These are phyloP conservation scores for Hypericum androsaemum DNA, from an alignment of 345 rosid genomes.

Conservation along the genomic window DNA sequence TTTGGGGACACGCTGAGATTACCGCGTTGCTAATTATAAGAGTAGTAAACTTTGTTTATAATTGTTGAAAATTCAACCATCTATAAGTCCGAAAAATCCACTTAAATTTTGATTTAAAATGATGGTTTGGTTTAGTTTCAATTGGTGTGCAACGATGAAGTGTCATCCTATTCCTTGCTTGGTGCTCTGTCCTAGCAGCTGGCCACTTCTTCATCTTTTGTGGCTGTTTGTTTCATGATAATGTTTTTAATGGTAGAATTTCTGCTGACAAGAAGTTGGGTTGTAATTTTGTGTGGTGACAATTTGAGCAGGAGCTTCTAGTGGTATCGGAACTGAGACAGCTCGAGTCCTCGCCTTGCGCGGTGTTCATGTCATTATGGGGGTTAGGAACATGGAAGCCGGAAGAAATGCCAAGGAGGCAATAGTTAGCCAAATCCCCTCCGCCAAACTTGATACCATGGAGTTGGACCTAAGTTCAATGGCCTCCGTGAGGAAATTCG, in stretches of 20 bases:
- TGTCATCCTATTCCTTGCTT: no score
- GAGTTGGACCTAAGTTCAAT: slow-evolving; percentile 73
- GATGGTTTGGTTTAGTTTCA: no score
- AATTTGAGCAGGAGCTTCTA: slow-evolving; percentile 50
- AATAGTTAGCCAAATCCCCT: slow-evolving; percentile 41
- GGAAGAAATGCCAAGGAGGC: slow-evolving; percentile 46
- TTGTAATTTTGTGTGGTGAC: not conserved
- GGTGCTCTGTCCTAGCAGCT: no score
- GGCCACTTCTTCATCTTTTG: no score
- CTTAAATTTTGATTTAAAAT: no score
- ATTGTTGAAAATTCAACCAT: no score
- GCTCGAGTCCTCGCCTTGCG: slow-evolving; percentile 66
- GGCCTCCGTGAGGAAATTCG: slow-evolving; percentile 55
- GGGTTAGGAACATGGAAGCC: slow-evolving; percentile 47
- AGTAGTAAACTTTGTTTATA: no score
- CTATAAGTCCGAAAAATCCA: no score
- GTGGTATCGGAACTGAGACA: slow-evolving; percentile 71
- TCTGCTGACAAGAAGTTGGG: not conserved
- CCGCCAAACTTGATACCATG: slow-evolving; percentile 58
- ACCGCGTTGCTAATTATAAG: no score
- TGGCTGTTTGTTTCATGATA: not conserved
- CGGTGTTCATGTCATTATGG: slow-evolving; percentile 66
- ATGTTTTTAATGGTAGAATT: not conserved
- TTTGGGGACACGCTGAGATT: no score
- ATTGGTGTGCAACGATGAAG: no score